A percentile compares a stretch with the other conserved stretches of the same genome.
Evolutionary conservation across 2,329 filamentous ascomycete species (phyloP).

Genomic region (Coniochaeta ligniaria): DNA sequence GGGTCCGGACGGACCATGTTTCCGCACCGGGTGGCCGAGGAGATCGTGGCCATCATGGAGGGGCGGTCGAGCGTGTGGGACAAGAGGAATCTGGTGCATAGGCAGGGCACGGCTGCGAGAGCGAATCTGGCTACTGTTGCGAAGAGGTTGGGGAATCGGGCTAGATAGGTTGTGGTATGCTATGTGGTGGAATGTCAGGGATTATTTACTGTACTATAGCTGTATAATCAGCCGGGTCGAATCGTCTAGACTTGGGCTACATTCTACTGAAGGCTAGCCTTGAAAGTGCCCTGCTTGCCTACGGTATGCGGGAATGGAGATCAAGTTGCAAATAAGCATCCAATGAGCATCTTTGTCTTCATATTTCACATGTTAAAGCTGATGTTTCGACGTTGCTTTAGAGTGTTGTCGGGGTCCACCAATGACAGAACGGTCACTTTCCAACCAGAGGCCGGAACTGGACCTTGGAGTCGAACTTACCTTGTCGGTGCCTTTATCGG

Average conservation of each 20-base stretch:
- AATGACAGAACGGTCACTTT: background rate
- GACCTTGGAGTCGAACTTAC: too few relatives aligned
- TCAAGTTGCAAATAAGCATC: background rate
- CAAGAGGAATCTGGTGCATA: conserved; percentile 69
- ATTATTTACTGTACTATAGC: background rate
- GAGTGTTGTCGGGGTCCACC: background rate
- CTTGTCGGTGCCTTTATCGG: too few relatives aligned
- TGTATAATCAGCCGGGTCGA: background rate
- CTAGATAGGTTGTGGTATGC: background rate
- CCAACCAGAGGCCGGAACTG: too few relatives aligned
- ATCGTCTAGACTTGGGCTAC: background rate
- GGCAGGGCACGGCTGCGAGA: conserved; percentile 68
- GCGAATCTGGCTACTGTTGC: conserved; percentile 54
- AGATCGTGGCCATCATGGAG: conserved; percentile 82
- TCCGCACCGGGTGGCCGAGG: conserved; percentile 72
- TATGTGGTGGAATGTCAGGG: background rate
- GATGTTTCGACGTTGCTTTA: background rate
- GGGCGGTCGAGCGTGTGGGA: conserved; percentile 83
- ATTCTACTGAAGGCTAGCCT: background rate
- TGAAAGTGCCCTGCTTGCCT: background rate
- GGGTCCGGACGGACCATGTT: conserved; percentile 68
- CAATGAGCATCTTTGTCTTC: background rate
- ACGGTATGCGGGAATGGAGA: background rate
- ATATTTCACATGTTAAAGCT: background rate
- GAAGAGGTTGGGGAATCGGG: conserved; percentile 22